Conservation (phyloP, 257 asterid species). For the Rehmannia glutinosa region DNA sequence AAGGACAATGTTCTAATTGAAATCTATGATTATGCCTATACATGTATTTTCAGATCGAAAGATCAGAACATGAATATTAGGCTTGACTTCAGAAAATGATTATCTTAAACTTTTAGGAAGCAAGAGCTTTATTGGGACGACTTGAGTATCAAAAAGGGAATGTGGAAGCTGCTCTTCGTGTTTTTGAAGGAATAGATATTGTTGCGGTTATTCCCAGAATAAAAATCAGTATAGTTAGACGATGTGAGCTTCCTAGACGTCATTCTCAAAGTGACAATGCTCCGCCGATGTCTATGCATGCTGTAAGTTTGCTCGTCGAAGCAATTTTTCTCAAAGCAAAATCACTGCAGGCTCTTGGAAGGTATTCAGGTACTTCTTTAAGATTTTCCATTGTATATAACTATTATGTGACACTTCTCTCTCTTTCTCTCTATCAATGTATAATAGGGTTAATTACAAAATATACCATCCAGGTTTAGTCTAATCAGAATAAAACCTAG, state of each 20-base stretch:
- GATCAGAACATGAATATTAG: not conserved
- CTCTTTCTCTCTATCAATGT: no score
- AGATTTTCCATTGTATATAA: constrained; percentile 4
- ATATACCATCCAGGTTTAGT: no score
- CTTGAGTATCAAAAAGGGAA: constrained; percentile 95
- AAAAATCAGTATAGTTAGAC: constrained; percentile 48
- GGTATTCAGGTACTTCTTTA: constrained; percentile 61
- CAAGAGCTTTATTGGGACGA: constrained; percentile 89
- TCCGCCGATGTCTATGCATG: constrained; percentile 87
- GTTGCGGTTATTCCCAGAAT: constrained; percentile 72
- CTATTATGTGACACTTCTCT: no score
- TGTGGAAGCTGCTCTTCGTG: constrained; percentile 81
- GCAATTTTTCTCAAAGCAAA: constrained; percentile 87
- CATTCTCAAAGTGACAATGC: constrained; percentile 63
- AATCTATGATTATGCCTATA: no score
- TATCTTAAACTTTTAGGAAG: constrained; percentile 56
- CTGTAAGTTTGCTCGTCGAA: constrained; percentile 82
- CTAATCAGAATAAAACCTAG: no score
- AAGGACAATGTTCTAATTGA: no score
- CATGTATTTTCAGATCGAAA: no score
- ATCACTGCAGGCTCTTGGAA: constrained; percentile 75
- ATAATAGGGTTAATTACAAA: no score
- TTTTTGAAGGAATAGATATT: constrained; percentile 87
- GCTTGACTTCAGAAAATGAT: constrained; percentile 5
- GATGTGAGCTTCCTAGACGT: constrained; percentile 59